Base-by-base conservation (phyloP, 2,329 filamentous ascomycete genomes). In the Rhynchosporium secalis region DNA sequence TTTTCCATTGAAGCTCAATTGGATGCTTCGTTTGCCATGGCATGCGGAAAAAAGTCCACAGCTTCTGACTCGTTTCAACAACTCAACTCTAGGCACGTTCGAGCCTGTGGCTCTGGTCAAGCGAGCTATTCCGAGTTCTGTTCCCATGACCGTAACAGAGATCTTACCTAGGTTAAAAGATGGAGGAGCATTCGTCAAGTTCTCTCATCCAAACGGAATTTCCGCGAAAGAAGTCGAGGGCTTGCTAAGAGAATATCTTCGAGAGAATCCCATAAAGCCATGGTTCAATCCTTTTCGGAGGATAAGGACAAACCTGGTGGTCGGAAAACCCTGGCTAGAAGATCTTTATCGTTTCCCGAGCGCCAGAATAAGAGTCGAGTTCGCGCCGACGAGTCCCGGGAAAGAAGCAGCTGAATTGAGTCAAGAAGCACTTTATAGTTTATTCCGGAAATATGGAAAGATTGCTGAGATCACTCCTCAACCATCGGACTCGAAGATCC, bases 161-260 rank as follows among this genome's bases (percentile, higher is more conserved):
- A 88, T 97, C 15, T 76, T 97, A 20, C 92, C 93, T 0, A 84
- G 92, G 3, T 80, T 96, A 33, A 93, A 96, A 71, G 95, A 99
- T 72, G 95, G 95, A 15, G 95, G 95, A 12, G 92, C 91, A 0
- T 98, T 96, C 74, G 87, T 98, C 74, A 97, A 96, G 75, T 92
- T 96, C 73, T 83, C 82, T 15, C 84, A 84, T 68, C 69, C 77
- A 20, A 74, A 75, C 9, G 72, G 66, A 0, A 67, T 80, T 4
- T 74, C 76, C 9, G 74, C 81, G 2, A 77, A 78, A 26, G 82
- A 86, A 33, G 79, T 91, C 13, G 86, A 88, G 76, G 80, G 80
- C 79, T 2, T 77, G 26, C 60, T 96, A 3, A 78, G 82, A 29
- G 78, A 84, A 38, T 82, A 88, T 66, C 79, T 98, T 1, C 78